Percentiles rank a stretch among this genome's conserved stretches.
Evolutionary conservation across 805 yeast species (phyloP).

Genomic region (Millerago galiae): DNA sequence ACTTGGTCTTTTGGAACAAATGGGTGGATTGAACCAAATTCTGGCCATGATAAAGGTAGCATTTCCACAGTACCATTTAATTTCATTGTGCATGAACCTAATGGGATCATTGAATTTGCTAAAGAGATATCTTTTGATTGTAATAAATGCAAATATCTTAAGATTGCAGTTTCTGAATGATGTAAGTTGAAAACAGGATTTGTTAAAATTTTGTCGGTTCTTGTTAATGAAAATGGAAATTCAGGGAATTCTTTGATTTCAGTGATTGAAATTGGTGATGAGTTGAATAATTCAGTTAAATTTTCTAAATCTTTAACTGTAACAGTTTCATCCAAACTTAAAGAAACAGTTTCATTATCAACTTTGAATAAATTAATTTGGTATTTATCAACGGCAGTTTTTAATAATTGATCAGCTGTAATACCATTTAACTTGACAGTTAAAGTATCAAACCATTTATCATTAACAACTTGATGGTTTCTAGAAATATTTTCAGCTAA

Average conservation of each 20-base stretch:
- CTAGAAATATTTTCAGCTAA: conserved; percentile 53
- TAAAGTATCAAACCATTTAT: conserved; percentile 81
- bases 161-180: conserved; percentile 92
- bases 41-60: conserved; percentile 94
- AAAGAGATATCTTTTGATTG: conserved; percentile 87
- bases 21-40: conserved; percentile 83
- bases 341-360: conserved; percentile 51
- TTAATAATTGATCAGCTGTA: conserved; percentile 50
- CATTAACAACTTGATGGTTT: conserved; percentile 47
- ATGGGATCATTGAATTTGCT: conserved; percentile 95
- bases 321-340: conserved; percentile 91
- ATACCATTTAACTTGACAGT: conserved; percentile 50
- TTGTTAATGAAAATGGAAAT: conserved; percentile 41
- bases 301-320: conserved; percentile 51
- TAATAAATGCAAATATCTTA: conserved; percentile 79
- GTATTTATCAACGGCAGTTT: conserved; percentile 49
- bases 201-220: conserved; percentile 56
- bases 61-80: conserved; percentile 92
- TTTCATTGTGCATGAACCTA: conserved; percentile 98
- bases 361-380: conserved; percentile 76
- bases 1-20: conserved; percentile 89
- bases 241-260: conserved; percentile 36
- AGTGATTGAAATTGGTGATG: conserved; percentile 20
- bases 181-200: conserved; percentile 79
- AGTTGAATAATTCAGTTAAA: conserved; percentile 57